Percentiles rank a stretch among this genome's conserved stretches.
Evolutionary conservation across 169 alveolate genomes (phyloP).

Genomic region (Perkinsus olseni): DNA sequence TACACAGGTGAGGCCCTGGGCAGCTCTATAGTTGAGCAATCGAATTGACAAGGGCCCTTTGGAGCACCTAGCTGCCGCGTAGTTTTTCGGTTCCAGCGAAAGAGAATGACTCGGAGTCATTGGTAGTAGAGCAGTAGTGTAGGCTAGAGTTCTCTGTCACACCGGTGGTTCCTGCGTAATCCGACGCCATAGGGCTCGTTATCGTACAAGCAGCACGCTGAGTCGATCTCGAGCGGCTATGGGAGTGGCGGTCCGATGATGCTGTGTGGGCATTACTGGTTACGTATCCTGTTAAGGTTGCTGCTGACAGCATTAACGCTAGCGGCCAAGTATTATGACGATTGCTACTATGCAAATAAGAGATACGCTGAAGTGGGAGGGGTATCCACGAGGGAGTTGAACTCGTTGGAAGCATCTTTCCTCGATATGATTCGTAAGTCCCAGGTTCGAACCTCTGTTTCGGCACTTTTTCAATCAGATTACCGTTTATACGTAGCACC

Average conservation of each 20-base stretch:
- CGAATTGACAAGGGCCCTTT: neutral
- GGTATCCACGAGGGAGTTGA: constrained; percentile 73
- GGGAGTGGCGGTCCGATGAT: too few species aligned
- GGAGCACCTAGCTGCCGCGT: neutral
- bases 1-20: neutral
- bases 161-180: too few species aligned
- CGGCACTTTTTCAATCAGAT: neutral
- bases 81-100: too few species aligned
- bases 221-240: too few species aligned
- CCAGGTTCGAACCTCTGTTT: neutral
- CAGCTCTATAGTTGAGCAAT: neutral
- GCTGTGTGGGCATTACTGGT: too few species aligned
- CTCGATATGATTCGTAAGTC: constrained; percentile 43
- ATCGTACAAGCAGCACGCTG: too few species aligned
- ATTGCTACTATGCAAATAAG: constrained; percentile 70
- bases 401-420: constrained; percentile 73
- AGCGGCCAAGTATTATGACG: constrained; percentile 87
- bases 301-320: constrained; percentile 75
- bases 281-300: too few species aligned
- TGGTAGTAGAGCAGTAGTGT: too few species aligned
- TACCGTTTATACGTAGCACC: neutral
- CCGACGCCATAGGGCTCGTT: too few species aligned
- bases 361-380: constrained; percentile 87
- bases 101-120: too few species aligned
- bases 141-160: too few species aligned